A percentile compares a stretch with the other conserved stretches of the same genome.
These are phyloP conservation scores for Leccinum fallax DNA, from an alignment of 1,284 basidiomycete species.

Conservation along the genomic window DNA sequence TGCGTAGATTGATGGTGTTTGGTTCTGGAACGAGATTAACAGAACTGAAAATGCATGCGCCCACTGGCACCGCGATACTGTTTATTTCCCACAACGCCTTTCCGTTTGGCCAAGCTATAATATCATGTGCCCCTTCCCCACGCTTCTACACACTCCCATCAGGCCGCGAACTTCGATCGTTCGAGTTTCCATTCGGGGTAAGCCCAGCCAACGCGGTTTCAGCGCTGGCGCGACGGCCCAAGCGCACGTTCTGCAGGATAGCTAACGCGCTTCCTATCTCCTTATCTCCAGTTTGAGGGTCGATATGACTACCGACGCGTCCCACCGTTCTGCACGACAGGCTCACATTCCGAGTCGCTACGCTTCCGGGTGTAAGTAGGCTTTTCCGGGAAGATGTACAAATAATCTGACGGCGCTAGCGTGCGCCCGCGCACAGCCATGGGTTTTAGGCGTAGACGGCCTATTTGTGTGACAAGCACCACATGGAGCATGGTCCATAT, in stretches of 20 bases:
- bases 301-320: not conserved
- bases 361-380: not conserved
- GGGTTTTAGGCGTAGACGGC: not conserved
- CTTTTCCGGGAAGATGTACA: not conserved
- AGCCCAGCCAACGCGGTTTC: not conserved
- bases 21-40: not conserved
- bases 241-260: constrained; percentile 4
- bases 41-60: not conserved
- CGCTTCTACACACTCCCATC: constrained; percentile 22
- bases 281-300: not conserved
- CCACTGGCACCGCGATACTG: constrained; percentile 1
- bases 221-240: constrained; percentile 5
- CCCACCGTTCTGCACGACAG: not conserved
- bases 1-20: constrained; percentile 9
- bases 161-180: constrained; percentile 9
- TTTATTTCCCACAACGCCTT: not conserved
- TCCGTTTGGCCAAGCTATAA: constrained; percentile 2
- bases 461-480: not conserved
- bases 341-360: not conserved
- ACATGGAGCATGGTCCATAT: constrained; percentile 4
- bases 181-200: constrained; percentile 15
- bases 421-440: not conserved
- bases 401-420: not conserved
- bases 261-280: constrained; percentile 1
- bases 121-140: constrained; percentile 13